These are phyloP conservation scores for Nakazawaea anatomiae DNA, from an alignment of 805 yeast species.

Conservation along the genomic window DNA sequence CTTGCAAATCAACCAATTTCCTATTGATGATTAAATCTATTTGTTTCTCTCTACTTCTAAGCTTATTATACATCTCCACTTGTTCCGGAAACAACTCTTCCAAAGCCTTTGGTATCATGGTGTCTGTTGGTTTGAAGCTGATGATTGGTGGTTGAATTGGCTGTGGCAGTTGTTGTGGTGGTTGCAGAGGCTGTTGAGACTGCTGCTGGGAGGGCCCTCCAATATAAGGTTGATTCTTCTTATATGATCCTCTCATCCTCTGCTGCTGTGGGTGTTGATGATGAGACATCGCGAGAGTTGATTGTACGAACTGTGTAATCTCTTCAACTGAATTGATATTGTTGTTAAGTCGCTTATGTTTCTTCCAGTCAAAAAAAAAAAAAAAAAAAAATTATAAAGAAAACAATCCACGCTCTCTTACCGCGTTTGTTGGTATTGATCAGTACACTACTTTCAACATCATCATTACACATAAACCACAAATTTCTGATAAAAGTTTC, in stretches of 20 bases:
- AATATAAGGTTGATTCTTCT: background rate
- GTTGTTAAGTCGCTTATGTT: background rate
- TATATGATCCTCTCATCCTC: slow-evolving; percentile 3
- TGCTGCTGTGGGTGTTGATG: slow-evolving; percentile 5
- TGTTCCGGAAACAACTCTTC: slow-evolving; percentile 32
- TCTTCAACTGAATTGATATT: background rate
- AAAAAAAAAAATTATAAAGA: no score
- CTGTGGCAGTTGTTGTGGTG: slow-evolving; percentile 1
- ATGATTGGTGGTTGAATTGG: slow-evolving; percentile 12
- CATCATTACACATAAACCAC: no score
- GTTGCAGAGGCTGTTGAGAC: slow-evolving; percentile 3
- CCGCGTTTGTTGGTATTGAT: no score
- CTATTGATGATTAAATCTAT: slow-evolving; percentile 78
- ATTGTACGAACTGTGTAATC: background rate
- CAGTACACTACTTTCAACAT: no score
- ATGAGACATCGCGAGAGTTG: background rate
- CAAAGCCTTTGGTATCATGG: slow-evolving; percentile 23
- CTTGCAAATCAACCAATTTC: slow-evolving; percentile 82
- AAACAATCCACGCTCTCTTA: no score
- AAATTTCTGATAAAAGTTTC: no score
- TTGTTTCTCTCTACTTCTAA: slow-evolving; percentile 76
- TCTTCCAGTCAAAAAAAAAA: background rate
- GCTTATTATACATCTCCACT: slow-evolving; percentile 61
- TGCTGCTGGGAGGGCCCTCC: background rate
- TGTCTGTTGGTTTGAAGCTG: slow-evolving; percentile 28